Evolutionary conservation across 768 basidiomycete genomes (phyloP).

Genomic region (Boletus reticuloceps): DNA sequence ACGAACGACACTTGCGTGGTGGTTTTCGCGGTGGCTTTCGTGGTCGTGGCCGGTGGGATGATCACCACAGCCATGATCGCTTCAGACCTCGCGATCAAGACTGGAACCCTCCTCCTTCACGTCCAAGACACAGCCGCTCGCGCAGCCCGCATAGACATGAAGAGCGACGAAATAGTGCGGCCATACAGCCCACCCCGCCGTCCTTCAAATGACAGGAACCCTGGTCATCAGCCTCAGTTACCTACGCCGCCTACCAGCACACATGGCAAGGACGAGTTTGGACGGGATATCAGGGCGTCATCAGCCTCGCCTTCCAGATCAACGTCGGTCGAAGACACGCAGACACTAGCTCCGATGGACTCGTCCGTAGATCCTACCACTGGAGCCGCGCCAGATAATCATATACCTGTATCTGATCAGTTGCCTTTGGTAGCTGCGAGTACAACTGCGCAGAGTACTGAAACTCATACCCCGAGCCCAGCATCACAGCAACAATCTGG

Average conservation of each 20-base stretch:
- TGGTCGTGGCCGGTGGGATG: constrained; percentile 67
- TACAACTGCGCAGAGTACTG: constrained; percentile 50
- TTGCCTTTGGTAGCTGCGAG: constrained; percentile 50
- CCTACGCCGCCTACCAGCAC: constrained; percentile 25
- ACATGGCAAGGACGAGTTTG: constrained; percentile 79
- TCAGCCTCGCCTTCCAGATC: constrained; percentile 39
- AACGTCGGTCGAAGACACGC: constrained; percentile 23
- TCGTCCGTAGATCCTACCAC: constrained; percentile 41
- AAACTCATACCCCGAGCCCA: constrained; percentile 32
- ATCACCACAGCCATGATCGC: constrained; percentile 44
- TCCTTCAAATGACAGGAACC: constrained; percentile 33
- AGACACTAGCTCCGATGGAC: constrained; percentile 31
- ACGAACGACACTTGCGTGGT: constrained; percentile 52
- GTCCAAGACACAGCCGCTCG: constrained; percentile 63
- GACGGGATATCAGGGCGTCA: constrained; percentile 68
- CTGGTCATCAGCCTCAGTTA: constrained; percentile 27
- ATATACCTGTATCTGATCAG: constrained; percentile 41
- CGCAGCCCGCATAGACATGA: constrained; percentile 68
- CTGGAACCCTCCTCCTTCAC: constrained; percentile 33
- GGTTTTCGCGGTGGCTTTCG: constrained; percentile 53
- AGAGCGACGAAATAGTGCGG: constrained; percentile 47
- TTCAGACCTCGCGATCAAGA: constrained; percentile 48
- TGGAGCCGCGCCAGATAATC: constrained; percentile 47
- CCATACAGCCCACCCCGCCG: constrained; percentile 61
- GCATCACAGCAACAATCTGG: constrained; percentile 43